A percentile compares a stretch with the other conserved stretches of the same genome.
Evolutionary conservation across 306 rosid genomes (phyloP).

Genomic region (Abrus pulchellus): DNA sequence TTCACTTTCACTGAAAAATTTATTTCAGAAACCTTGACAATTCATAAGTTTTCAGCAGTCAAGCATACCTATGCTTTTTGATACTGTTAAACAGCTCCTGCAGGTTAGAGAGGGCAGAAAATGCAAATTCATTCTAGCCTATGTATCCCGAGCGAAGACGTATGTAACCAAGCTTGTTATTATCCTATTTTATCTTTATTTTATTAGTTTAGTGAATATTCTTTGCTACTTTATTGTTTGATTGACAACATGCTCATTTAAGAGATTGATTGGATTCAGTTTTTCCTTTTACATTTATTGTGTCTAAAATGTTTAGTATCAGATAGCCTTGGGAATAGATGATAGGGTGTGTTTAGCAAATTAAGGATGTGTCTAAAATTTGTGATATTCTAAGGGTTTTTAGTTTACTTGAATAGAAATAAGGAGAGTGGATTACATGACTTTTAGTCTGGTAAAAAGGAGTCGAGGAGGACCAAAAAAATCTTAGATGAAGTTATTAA

Average conservation of each 20-base stretch:
- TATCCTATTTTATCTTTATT: slow-evolving; percentile 21
- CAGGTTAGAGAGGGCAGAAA: slow-evolving; percentile 61
- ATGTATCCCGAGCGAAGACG: slow-evolving; percentile 85
- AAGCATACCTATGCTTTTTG: slow-evolving; percentile 77
- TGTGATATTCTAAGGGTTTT: too few relatives aligned
- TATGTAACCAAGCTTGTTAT: slow-evolving; percentile 52
- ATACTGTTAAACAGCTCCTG: slow-evolving; percentile 76
- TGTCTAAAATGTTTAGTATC: slow-evolving; percentile 27
- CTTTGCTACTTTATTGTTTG: slow-evolving; percentile 22
- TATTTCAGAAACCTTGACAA: slow-evolving; percentile 68
- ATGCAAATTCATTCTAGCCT: slow-evolving; percentile 92
- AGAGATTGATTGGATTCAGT: slow-evolving; percentile 13
- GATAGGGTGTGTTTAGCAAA: background rate
- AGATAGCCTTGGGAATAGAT: slow-evolving; percentile 14
- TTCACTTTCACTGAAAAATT: slow-evolving; percentile 17
- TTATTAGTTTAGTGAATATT: slow-evolving; percentile 37
- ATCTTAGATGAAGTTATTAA: too few relatives aligned
- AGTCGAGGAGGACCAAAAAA: too few relatives aligned
- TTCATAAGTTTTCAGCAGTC: slow-evolving; percentile 87
- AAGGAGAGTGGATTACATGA: too few relatives aligned
- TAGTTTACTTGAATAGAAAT: too few relatives aligned
- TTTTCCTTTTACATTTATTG: slow-evolving; percentile 9
- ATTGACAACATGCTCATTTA: slow-evolving; percentile 5
- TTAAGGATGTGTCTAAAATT: background rate
- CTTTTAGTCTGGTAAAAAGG: too few relatives aligned